Evolutionary conservation across 192 early-diverging fungal genomes (phyloP).

Genomic region (Kappamyces sp.): DNA sequence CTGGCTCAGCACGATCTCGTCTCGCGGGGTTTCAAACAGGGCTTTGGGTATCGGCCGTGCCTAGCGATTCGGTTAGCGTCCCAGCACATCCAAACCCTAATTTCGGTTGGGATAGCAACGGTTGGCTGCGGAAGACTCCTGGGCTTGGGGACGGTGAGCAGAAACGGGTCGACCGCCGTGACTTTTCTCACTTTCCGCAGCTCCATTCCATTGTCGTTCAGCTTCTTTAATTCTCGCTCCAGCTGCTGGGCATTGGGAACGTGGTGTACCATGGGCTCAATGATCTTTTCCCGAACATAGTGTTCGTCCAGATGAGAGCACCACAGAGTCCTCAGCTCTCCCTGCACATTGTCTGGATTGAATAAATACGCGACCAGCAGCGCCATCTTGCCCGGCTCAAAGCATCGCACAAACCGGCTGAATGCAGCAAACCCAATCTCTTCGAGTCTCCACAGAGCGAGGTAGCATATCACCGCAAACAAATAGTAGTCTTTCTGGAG

Average conservation of each 20-base stretch:
- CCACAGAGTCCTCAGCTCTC: slow-evolving; percentile 30
- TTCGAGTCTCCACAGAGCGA: slow-evolving; percentile 36
- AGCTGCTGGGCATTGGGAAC: slow-evolving; percentile 20
- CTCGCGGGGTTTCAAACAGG: slow-evolving; percentile 30
- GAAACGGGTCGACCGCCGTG: slow-evolving; percentile 33
- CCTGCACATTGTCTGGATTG: slow-evolving; percentile 26
- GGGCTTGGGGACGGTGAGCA: slow-evolving; percentile 37
- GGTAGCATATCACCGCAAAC: slow-evolving; percentile 39
- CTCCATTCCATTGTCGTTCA: slow-evolving; percentile 32
- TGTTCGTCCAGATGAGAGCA: slow-evolving; percentile 23
- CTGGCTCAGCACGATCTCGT: slow-evolving; percentile 32
- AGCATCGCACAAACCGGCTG: slow-evolving; percentile 26
- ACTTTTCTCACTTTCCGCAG: slow-evolving; percentile 25
- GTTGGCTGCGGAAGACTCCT: slow-evolving; percentile 28
- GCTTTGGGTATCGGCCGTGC: slow-evolving; percentile 32
- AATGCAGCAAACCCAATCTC: slow-evolving; percentile 32
- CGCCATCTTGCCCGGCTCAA: slow-evolving; percentile 30
- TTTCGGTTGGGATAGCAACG: slow-evolving; percentile 19
- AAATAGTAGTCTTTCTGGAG: slow-evolving; percentile 37
- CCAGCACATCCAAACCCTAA: slow-evolving; percentile 22
- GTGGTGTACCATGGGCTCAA: slow-evolving; percentile 31
- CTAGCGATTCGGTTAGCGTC: slow-evolving; percentile 10
- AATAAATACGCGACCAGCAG: slow-evolving; percentile 41
- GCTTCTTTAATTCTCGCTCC: slow-evolving; percentile 22
- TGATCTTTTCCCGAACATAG: slow-evolving; percentile 24